Base-by-base conservation (phyloP, 768 basidiomycete species). In the Agaricus subrufescens region DNA sequence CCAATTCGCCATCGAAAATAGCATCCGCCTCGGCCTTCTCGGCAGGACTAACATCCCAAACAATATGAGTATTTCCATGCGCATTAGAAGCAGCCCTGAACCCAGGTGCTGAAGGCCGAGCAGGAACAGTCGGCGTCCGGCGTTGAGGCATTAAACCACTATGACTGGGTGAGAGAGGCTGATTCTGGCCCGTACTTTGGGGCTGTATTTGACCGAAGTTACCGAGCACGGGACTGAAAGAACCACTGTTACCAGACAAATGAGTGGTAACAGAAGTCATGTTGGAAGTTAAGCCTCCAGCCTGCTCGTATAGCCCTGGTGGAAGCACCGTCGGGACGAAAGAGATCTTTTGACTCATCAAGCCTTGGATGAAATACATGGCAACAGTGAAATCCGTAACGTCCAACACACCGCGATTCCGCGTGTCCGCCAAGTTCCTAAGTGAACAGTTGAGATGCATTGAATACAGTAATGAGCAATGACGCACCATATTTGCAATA, bases 371-470 rank as follows among this genome's bases (percentile, higher is more conserved):
- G 66, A 98, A 83, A 70, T 92, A 93, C 94, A 97, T 95, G 40
- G 88, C 97, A 65, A 99, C 84, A 58, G 89, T 87, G 67, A 99
- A 99, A 71, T 99, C 97, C 45, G 87, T 79, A 14, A 84, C 74
- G 68, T 99, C 97, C 58, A 99, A 85, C 11, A 80, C 75, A 50
- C 97, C 96, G 58, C 97, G 82, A 62, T 89, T 83, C 70, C 95
- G 90, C 3, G 94, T 95, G 69, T 99, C 97, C n/a, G 95, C 89
- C 39, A 99, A 81, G 60, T 80, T 87, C 95, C 94, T 97, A 3
- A 46, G 40, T 45, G 38, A 39, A 26, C 26, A 39, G 50, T 47
- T 58, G 23, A 64, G 54, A 12, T 12, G 31, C 43, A 7, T n/a
- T 47, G 27, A 37, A 30, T 54, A 38, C n/a, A 52, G 11, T 7